Percentiles rank a stretch among this genome's conserved stretches.
phyloP scores from a whole-genome alignment of 805 yeast genomes.

The Suhomyces prunicola region DNA sequence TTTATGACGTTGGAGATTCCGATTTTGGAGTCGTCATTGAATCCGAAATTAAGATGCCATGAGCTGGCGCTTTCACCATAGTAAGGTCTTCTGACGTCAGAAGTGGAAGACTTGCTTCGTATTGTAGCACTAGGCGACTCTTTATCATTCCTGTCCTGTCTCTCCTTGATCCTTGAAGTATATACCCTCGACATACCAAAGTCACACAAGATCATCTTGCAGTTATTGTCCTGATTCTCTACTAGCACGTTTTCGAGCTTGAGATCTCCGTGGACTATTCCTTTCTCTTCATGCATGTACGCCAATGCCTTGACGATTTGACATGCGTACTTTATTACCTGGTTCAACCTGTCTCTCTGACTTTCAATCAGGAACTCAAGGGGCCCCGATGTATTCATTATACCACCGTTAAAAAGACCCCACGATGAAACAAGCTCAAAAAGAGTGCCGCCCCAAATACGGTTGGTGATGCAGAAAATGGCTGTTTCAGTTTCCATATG shows the following conservation, averaged over 20 bases:
- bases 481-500: conserved; percentile 60
- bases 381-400: conserved; percentile 25
- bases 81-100: conserved; percentile 34
- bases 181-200: conserved; percentile 72
- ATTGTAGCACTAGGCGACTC: conserved; percentile 16
- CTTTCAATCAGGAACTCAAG: conserved; percentile 23
- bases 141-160: not conserved
- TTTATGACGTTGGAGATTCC: conserved; percentile 26
- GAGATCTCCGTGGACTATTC: conserved; percentile 77
- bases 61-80: conserved; percentile 28
- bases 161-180: conserved; percentile 18
- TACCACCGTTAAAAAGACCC: conserved; percentile 45
- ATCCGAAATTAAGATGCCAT: conserved; percentile 16
- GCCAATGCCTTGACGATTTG: conserved; percentile 59
- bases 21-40: conserved; percentile 26
- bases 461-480: conserved; percentile 69
- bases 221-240: conserved; percentile 31
- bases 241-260: conserved; percentile 78
- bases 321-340: conserved; percentile 30
- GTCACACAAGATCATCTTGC: conserved; percentile 67
- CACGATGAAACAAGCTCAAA: conserved; percentile 70
- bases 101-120: conserved; percentile 34
- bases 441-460: conserved; percentile 73
- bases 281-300: conserved; percentile 53
- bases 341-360: conserved; percentile 34